Evolutionary conservation across 2,329 filamentous ascomycete genomes (phyloP).

Genomic region (Colletotrichum gloeosporioides): DNA sequence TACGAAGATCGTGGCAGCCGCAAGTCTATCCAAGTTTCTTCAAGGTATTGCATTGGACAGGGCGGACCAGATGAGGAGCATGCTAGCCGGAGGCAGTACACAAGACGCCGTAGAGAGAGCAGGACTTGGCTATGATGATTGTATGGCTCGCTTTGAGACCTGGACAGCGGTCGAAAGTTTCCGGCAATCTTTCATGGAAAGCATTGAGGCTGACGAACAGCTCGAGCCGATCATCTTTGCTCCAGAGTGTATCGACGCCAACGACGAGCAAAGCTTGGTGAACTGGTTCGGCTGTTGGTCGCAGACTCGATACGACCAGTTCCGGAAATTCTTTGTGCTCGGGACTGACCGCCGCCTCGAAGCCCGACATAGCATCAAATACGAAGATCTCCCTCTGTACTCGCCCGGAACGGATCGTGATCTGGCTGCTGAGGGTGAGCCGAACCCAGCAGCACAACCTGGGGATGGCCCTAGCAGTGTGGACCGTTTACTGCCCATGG

Average conservation of each 20-base stretch:
- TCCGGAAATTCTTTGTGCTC: constrained; percentile 60
- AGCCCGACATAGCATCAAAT: not conserved
- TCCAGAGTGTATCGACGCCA: constrained; percentile 53
- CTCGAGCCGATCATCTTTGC: constrained; percentile 49
- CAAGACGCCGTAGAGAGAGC: not conserved
- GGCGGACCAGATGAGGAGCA: not conserved
- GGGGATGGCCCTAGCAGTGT: not conserved
- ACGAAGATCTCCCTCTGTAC: constrained; percentile 7
- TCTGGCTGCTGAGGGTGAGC: not conserved
- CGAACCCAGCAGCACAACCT: not conserved
- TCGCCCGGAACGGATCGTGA: constrained; percentile 12
- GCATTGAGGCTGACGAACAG: constrained; percentile 37
- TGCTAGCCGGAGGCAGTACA: not conserved
- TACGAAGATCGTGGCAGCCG: constrained; percentile 33
- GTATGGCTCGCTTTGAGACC: constrained; percentile 7
- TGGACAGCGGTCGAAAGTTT: constrained; percentile 18
- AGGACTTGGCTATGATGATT: constrained; percentile 7
- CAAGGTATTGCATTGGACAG: constrained; percentile 26
- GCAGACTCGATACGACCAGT: constrained; percentile 50
- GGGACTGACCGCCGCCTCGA: constrained; percentile 43
- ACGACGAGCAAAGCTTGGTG: constrained; percentile 67
- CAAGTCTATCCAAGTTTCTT: constrained; percentile 33
- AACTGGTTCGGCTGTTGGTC: constrained; percentile 70
- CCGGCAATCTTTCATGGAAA: constrained; percentile 25
- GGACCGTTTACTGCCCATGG: not conserved